Conservation (phyloP, 768 basidiomycete genomes). For the Zangia roseola region DNA sequence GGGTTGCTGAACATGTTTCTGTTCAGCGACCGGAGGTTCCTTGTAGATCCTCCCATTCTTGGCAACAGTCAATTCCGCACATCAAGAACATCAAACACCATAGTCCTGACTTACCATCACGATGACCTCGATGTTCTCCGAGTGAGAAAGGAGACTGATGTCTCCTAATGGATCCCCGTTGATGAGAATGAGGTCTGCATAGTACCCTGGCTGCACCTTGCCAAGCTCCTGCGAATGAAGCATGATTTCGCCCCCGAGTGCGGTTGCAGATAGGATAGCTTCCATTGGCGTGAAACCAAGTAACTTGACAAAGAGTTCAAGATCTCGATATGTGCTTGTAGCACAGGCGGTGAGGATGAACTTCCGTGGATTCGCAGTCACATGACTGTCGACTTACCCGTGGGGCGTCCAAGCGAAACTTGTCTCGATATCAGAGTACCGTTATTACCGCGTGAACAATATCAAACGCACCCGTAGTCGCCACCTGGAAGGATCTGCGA, state of each 20-base stretch:
- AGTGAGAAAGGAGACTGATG: constrained; percentile 28
- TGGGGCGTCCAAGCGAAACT: constrained; percentile 34
- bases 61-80: background rate
- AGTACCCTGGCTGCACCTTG: constrained; percentile 38
- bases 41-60: background rate
- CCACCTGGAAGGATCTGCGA: constrained; percentile 33
- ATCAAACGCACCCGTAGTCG: constrained; percentile 32
- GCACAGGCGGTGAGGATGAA: background rate
- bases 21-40: background rate
- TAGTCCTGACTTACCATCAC: constrained; percentile 28
- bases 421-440: background rate
- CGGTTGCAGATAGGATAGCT: constrained; percentile 34
- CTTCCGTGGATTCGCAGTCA: background rate
- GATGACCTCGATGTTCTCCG: constrained; percentile 32
- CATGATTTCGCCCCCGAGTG: constrained; percentile 37
- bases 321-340: constrained; percentile 34
- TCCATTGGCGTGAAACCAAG: constrained; percentile 38
- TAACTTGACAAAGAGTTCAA: constrained; percentile 36
- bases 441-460: background rate
- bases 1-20: background rate
- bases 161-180: constrained; percentile 37
- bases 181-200: constrained; percentile 36
- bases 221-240: constrained; percentile 35
- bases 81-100: too few species aligned
- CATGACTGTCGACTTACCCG: constrained; percentile 14